phyloP scores from a whole-genome alignment of 208 protist species.

The Leishmania turanica region DNA sequence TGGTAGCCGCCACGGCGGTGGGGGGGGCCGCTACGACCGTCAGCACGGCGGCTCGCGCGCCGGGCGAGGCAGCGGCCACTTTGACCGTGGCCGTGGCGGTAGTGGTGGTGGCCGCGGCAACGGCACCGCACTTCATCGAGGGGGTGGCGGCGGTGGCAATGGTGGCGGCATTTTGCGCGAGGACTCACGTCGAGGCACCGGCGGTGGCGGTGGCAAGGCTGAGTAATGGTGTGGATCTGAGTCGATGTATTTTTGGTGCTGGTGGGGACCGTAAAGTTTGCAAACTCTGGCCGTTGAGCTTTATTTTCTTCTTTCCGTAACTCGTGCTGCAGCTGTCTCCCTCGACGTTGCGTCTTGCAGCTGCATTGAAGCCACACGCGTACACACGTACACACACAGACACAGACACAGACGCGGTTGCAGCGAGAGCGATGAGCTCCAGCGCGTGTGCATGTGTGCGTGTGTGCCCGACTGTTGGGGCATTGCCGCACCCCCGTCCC shows the following conservation, averaged over 20 bases:
- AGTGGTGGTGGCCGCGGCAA: constrained; percentile 8
- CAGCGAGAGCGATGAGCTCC: not conserved
- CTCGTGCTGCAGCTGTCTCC: not conserved
- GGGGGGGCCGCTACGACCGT: constrained; percentile 6
- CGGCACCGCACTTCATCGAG: not conserved
- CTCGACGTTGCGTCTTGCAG: not conserved
- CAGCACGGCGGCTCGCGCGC: not conserved
- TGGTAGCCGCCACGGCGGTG: constrained; percentile 7
- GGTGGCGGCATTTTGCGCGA: constrained; percentile 9
- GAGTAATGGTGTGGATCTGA: not conserved
- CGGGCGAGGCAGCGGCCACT: not conserved
- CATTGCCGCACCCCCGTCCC: not conserved
- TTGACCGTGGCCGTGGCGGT: constrained; percentile 2
- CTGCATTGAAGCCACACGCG: not conserved
- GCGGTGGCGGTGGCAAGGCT: constrained; percentile 2
- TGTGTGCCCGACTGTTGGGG: not conserved
- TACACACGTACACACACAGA: not conserved
- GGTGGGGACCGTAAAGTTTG: not conserved
- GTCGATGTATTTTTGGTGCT: not conserved
- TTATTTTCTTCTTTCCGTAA: not conserved
- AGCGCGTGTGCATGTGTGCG: not conserved
- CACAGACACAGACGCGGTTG: not conserved
- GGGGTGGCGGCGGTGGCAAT: constrained; percentile 2
- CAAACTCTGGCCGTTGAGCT: not conserved
- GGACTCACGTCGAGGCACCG: constrained; percentile 11